Base-by-base conservation (phyloP, 2,329 filamentous ascomycete species). In the Ophiostoma sp. region DNA sequence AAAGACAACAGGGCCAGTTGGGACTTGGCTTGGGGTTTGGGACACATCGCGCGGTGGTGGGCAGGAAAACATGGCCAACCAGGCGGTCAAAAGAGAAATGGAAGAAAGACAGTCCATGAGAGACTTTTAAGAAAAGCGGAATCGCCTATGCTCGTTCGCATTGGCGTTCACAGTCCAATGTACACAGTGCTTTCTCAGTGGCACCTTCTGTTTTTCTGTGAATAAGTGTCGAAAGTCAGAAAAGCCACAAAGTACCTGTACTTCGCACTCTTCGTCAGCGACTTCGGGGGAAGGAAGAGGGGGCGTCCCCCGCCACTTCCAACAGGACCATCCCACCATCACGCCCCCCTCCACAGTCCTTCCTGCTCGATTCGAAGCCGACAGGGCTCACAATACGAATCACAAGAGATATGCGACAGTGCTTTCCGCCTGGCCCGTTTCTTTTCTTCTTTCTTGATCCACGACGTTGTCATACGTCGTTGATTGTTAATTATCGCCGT, bases 261-360 rank as follows among this genome's bases (percentile, higher is more conserved):
- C 42, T 31, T 12, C 15, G 22, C 25, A 36, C 39, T 50, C 64
- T 50, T 68, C 64, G 64, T 68, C 64, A 68, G 64, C 64, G 42
- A 68, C 42, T 22, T 68, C 64, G 42, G 42, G 36, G 15, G n/a
- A 42, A 42, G 11, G 19, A 63, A 33, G 9, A 17, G n/a, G 59
- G n/a, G 61, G 61, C 22, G 36, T 42, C 45, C 25, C 64, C 64
- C 42, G 42, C 64, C 42, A 68, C 64, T 33, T 68, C 25, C 64
- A 68, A 31, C 42, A 17, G 61, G 36, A 28, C n/a, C 61, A 17
- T 28, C n/a, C 39, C 36, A 45, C 39, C 61, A 45, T 36, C 57
- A 66, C 61, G 12, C 61, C 61, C 61, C 61, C 61, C 61, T 17
- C 36, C 36, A 55, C 42, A 28, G 50, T 55, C 50, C 4, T 17